phyloP scores from a whole-genome alignment of 2,329 filamentous ascomycete genomes.

The Penicillium sp. region DNA sequence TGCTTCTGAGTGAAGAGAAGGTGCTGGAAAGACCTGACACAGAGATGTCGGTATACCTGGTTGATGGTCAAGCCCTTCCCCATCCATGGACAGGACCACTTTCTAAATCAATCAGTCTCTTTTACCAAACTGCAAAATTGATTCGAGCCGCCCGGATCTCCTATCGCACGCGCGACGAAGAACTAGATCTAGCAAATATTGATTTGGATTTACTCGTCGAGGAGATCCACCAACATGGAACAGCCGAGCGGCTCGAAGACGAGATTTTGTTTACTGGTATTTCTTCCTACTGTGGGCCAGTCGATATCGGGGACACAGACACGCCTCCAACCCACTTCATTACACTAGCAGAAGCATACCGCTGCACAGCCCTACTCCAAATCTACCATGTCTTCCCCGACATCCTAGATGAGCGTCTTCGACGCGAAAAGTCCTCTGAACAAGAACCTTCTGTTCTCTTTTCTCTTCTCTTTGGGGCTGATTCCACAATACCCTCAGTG shows the following conservation, averaged over 20 bases:
- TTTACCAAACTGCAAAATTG: constrained; percentile 20
- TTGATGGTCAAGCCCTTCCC: constrained; percentile 21
- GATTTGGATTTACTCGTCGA: constrained; percentile 20
- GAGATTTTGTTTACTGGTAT: constrained; percentile 20
- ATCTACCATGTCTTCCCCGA: constrained; percentile 25
- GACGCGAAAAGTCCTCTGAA: constrained; percentile 6
- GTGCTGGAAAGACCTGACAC: constrained; percentile 12
- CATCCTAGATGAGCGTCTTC: constrained; percentile 18
- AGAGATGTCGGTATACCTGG: constrained; percentile 20
- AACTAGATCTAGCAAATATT: constrained; percentile 12
- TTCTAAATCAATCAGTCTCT: constrained; percentile 17
- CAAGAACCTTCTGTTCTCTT: constrained; percentile 17
- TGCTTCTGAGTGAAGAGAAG: constrained; percentile 18
- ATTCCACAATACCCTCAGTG: constrained; percentile 7
- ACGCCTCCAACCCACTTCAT: constrained; percentile 24
- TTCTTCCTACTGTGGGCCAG: constrained; percentile 22
- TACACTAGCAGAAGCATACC: constrained; percentile 22
- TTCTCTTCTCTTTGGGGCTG: constrained; percentile 12
- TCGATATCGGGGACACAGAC: constrained; percentile 24
- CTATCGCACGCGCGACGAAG: constrained; percentile 10
- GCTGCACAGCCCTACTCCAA: constrained; percentile 21
- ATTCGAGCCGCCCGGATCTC: constrained; percentile 16
- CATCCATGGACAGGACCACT: constrained; percentile 25
- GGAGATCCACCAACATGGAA: constrained; percentile 18
- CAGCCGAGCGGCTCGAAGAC: constrained; percentile 20